Conservation (phyloP, 441 rosid species). For the Pelargonium fulgidum region DNA sequence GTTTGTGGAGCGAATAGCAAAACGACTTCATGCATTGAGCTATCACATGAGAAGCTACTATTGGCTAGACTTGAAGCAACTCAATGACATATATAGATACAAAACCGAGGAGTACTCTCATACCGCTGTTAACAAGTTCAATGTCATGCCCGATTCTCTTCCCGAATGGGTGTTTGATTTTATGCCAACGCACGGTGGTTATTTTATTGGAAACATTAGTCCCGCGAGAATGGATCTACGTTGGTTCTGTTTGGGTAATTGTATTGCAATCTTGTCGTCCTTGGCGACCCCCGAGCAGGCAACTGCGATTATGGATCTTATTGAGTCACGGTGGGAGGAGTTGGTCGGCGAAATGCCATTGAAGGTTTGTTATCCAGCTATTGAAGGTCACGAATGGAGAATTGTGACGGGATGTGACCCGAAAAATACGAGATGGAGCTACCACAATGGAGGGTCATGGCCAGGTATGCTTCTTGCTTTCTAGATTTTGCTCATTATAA, state of each 20-base stretch:
- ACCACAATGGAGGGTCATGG: conserved; percentile 98
- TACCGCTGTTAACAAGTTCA: conserved; percentile 38
- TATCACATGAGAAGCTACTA: conserved; percentile 81
- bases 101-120: conserved; percentile 95
- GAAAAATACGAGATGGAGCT: conserved; percentile 87
- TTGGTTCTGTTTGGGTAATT: conserved; percentile 89
- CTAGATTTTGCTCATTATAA: background rate
- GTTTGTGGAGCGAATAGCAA: conserved; percentile 61
- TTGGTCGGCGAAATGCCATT: conserved; percentile 92
- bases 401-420: conserved; percentile 85
- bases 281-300: conserved; percentile 88
- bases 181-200: conserved; percentile 76
- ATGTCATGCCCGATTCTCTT: conserved; percentile 77
- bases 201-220: conserved; percentile 83
- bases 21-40: conserved; percentile 86
- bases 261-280: conserved; percentile 78
- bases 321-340: conserved; percentile 90
- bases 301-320: conserved; percentile 89
- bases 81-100: conserved; percentile 77
- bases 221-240: conserved; percentile 93
- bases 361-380: conserved; percentile 81
- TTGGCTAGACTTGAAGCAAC: conserved; percentile 90
- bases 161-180: conserved; percentile 92
- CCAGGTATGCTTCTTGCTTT: conserved; percentile 46
- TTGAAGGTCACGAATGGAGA: conserved; percentile 81